Evolutionary conservation across 2,329 filamentous ascomycete species (phyloP).

Genomic region (Hymenoscyphus occultus): DNA sequence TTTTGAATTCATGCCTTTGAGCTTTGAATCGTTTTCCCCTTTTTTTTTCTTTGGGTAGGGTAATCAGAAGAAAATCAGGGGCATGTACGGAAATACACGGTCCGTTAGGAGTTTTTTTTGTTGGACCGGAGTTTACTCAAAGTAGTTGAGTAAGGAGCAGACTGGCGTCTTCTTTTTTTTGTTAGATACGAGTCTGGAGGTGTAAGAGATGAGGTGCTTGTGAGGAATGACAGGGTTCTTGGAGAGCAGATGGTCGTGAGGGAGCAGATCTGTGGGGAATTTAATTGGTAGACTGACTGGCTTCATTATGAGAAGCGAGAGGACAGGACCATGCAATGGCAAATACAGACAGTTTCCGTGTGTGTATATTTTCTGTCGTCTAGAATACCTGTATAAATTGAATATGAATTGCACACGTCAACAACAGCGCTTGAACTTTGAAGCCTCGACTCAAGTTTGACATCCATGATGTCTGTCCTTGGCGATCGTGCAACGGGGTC

Average conservation of each 20-base stretch:
- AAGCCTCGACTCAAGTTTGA: too few relatives aligned
- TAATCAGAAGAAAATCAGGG: background rate
- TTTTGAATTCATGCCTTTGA: background rate
- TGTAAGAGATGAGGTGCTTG: background rate
- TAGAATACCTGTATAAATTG: background rate
- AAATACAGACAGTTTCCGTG: background rate
- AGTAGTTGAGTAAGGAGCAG: background rate
- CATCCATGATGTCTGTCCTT: too few relatives aligned
- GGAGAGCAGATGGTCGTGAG: background rate
- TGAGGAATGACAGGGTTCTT: background rate
- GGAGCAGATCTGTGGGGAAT: background rate
- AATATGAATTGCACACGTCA: background rate
- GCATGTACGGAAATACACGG: constrained; percentile 3
- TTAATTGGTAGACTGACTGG: background rate
- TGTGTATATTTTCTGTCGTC: too few relatives aligned
- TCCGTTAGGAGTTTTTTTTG: background rate
- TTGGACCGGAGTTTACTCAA: background rate
- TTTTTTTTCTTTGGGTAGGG: background rate
- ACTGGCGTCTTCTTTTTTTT: background rate
- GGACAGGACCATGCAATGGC: background rate
- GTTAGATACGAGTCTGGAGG: background rate
- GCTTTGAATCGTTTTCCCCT: background rate
- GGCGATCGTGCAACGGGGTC: too few relatives aligned
- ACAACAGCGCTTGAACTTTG: background rate
- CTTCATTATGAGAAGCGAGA: background rate